Evolutionary conservation across 345 rosid species (phyloP).

Genomic region (Eucalyptus cladocalyx): DNA sequence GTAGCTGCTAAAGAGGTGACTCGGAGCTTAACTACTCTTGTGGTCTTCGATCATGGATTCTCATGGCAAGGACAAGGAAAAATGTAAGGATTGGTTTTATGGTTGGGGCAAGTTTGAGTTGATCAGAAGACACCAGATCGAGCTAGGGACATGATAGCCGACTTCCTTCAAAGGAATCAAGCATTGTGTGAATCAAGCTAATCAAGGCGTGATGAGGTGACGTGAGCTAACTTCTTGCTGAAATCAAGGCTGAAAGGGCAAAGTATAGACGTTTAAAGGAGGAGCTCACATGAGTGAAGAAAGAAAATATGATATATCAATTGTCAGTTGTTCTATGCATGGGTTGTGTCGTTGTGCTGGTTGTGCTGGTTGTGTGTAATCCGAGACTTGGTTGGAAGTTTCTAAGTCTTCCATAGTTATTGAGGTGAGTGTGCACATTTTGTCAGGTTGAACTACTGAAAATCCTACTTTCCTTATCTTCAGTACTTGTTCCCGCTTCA

Average conservation of each 20-base stretch:
- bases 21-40: background rate
- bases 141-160: background rate
- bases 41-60: background rate
- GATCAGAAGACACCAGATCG: background rate
- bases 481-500: background rate
- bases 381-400: background rate
- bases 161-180: background rate
- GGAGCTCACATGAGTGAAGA: background rate
- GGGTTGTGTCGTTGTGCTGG: background rate
- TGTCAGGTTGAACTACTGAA: background rate
- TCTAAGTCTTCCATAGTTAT: background rate
- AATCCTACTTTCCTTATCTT: background rate
- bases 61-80: accelerated
- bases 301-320: background rate
- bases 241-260: background rate
- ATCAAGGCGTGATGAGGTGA: accelerated
- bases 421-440: background rate
- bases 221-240: background rate
- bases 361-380: background rate
- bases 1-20: background rate
- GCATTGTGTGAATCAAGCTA: background rate
- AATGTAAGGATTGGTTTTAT: background rate
- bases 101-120: background rate
- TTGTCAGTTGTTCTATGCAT: background rate
- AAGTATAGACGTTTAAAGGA: background rate